Evolutionary conservation across 192 early-diverging fungal genomes (phyloP).

Genomic region (Entomortierella beljakovae): DNA sequence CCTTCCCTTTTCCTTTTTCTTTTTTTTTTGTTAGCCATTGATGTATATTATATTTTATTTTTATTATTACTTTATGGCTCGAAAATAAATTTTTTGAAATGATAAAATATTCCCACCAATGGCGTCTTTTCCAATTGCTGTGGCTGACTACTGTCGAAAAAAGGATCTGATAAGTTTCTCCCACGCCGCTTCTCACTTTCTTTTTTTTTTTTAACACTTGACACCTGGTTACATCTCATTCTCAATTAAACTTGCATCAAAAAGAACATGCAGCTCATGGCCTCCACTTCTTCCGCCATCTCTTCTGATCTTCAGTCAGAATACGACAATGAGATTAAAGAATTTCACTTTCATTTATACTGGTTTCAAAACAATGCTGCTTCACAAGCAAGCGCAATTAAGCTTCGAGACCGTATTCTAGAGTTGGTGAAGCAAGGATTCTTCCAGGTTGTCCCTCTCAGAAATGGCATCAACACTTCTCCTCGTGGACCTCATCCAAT

Average conservation of each 20-base stretch:
- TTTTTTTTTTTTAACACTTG: not conserved
- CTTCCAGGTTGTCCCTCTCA: slow-evolving; percentile 65
- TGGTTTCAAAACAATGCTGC: slow-evolving; percentile 64
- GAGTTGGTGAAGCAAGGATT: slow-evolving; percentile 57
- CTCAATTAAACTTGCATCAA: not conserved
- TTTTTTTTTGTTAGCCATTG: not conserved
- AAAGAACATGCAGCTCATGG: slow-evolving; percentile 28
- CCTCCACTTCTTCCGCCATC: slow-evolving; percentile 17
- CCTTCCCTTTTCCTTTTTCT: not conserved
- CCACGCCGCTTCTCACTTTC: not conserved
- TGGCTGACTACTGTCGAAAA: not conserved
- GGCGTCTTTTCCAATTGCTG: slow-evolving; percentile 5
- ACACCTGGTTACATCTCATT: not conserved
- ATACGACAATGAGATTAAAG: slow-evolving; percentile 69
- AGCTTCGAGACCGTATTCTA: slow-evolving; percentile 57
- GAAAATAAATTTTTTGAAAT: not conserved
- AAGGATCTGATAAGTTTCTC: slow-evolving; percentile 1
- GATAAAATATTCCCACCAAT: slow-evolving; percentile 1
- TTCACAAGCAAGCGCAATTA: slow-evolving; percentile 43
- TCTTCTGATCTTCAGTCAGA: slow-evolving; percentile 38
- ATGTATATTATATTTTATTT: not conserved
- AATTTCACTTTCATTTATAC: slow-evolving; percentile 78
- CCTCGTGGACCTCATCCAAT: slow-evolving; percentile 72
- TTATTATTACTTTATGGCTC: not conserved
- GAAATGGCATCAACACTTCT: slow-evolving; percentile 50